These are phyloP conservation scores for Beauveria medogensis DNA, from an alignment of 2,329 filamentous ascomycete species.

Conservation along the genomic window DNA sequence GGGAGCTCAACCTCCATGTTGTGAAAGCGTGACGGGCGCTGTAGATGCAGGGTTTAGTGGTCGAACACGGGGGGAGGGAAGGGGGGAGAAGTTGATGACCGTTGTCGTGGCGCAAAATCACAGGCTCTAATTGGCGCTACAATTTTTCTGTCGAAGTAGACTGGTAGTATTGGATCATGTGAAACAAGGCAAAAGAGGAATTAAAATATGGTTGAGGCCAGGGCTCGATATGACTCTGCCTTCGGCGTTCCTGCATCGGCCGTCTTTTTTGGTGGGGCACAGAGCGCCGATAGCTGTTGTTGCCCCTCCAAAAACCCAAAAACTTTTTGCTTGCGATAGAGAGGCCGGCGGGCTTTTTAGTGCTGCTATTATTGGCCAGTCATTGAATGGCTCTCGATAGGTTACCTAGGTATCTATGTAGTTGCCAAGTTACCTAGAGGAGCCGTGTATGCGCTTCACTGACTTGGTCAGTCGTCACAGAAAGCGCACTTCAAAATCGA, in stretches of 20 bases:
- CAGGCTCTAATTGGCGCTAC: not conserved
- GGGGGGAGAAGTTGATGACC: not conserved
- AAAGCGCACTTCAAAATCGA: not conserved
- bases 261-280: conserved; percentile 17
- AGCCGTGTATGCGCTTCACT: not conserved
- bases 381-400: not conserved
- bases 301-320: conserved; percentile 16
- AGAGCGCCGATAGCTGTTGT: not conserved
- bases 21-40: conserved; percentile 10
- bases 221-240: not conserved
- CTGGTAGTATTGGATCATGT: not conserved
- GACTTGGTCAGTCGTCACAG: not conserved
- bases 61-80: not conserved
- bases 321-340: not conserved
- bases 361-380: not conserved
- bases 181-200: not conserved
- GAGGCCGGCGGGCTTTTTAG: not conserved
- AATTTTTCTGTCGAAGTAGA: not conserved
- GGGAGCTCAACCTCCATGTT: conserved; percentile 58
- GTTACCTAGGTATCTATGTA: too few relatives aligned
- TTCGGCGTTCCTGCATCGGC: conserved; percentile 19
- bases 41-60: not conserved
- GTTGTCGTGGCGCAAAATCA: not conserved
- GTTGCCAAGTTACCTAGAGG: not conserved
- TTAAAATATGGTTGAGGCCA: not conserved